A percentile compares a stretch with the other conserved stretches of the same genome.
These are phyloP conservation scores for Astrothelium macrocarpum DNA, from an alignment of 495 filamentous ascomycete species.

Conservation along the genomic window DNA sequence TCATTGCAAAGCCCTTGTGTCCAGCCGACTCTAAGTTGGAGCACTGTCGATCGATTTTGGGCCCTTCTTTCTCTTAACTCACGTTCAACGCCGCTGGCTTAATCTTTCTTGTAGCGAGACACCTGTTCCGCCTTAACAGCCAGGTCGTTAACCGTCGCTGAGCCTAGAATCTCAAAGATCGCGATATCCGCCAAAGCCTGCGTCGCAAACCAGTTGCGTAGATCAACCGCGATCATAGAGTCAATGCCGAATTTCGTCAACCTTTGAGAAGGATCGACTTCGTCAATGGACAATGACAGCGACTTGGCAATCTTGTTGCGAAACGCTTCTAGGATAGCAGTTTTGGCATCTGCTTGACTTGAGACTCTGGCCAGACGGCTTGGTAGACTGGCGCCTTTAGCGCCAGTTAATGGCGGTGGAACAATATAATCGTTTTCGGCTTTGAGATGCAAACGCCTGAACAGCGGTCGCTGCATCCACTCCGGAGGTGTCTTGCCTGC, in stretches of 20 bases:
- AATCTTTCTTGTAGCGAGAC: neutral
- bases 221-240: neutral
- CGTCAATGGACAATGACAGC: neutral
- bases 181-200: neutral
- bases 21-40: too few relatives aligned
- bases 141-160: neutral
- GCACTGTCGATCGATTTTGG: too few relatives aligned
- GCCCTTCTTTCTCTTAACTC: too few relatives aligned
- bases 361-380: neutral
- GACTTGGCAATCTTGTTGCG: neutral
- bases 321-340: neutral
- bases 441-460: neutral
- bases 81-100: neutral
- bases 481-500: neutral
- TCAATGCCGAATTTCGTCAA: neutral
- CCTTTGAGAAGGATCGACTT: neutral
- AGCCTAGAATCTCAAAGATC: neutral
- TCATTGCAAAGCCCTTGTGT: too few relatives aligned
- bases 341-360: neutral
- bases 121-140: neutral
- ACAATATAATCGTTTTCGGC: neutral
- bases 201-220: neutral
- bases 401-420: neutral
- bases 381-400: neutral
- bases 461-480: neutral